phyloP scores from a whole-genome alignment of 306 rosid species.

The Castanea sativa region DNA sequence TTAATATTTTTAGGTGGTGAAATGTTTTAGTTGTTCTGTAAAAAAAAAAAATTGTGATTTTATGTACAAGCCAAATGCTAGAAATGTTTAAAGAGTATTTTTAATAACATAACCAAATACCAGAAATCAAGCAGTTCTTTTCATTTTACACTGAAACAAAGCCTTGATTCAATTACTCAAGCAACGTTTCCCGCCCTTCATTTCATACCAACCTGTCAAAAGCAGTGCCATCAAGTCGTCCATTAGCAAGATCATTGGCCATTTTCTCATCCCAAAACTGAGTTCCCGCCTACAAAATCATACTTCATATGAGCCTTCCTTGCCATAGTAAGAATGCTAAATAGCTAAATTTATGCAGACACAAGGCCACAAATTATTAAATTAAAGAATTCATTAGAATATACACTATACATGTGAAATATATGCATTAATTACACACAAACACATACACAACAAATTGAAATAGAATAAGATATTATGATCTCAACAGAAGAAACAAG shows the following conservation, averaged over 20 bases:
- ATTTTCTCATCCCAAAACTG: conserved; percentile 98
- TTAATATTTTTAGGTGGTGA: too few species aligned
- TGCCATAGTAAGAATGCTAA: conserved; percentile 17
- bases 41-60: too few species aligned
- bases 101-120: too few species aligned
- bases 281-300: conserved; percentile 78
- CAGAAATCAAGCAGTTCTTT: not conserved
- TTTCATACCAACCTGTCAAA: conserved; percentile 76
- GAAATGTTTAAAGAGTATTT: too few species aligned
- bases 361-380: not conserved
- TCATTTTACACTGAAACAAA: not conserved
- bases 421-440: not conserved
- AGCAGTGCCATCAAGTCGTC: conserved; percentile 77
- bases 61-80: too few species aligned
- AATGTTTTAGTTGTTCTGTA: too few species aligned
- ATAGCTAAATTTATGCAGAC: conserved; percentile 14
- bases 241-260: conserved; percentile 79
- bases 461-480: not conserved
- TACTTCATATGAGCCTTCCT: conserved; percentile 7
- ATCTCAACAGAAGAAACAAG: not conserved
- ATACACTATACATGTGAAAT: not conserved
- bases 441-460: not conserved
- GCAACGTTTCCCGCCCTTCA: not conserved
- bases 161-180: conserved; percentile 10
- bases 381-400: not conserved